Conservation (phyloP, 2,329 filamentous ascomycete species). For the Pleomassaria siparia region DNA sequence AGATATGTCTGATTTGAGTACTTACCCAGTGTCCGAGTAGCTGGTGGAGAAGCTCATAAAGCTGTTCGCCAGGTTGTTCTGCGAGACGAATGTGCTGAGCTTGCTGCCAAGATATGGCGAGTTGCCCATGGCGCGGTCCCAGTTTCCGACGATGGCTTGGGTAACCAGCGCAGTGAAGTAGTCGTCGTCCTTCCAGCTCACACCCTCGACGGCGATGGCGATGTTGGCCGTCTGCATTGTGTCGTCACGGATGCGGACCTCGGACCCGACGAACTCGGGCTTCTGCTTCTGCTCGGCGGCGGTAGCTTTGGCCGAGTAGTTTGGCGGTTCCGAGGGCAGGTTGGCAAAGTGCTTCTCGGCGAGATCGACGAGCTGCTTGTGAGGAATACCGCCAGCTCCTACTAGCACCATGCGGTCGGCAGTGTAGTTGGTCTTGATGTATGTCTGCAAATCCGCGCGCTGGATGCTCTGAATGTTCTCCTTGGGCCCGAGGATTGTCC, state of each 20-base stretch:
- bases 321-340: slow-evolving; percentile 74
- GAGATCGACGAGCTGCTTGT: slow-evolving; percentile 90
- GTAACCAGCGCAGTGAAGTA: slow-evolving; percentile 98
- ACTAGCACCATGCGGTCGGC: slow-evolving; percentile 99
- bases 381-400: slow-evolving; percentile 89
- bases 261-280: slow-evolving; percentile 95
- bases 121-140: slow-evolving; percentile 98
- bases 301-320: slow-evolving; percentile 70
- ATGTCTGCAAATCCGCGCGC: slow-evolving; percentile 85
- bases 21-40: slow-evolving; percentile 98
- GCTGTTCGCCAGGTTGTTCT: slow-evolving; percentile 96
- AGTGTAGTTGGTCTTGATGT: slow-evolving; percentile 99
- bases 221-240: slow-evolving; percentile 96
- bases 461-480: slow-evolving; percentile 98
- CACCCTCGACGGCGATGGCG: slow-evolving; percentile 97
- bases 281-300: slow-evolving; percentile 77
- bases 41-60: slow-evolving; percentile 99
- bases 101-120: slow-evolving; percentile 97
- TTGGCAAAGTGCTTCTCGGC: slow-evolving; percentile 92
- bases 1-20: slow-evolving; percentile 11
- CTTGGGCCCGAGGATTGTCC: slow-evolving; percentile 95
- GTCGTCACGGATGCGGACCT: slow-evolving; percentile 94
- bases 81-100: slow-evolving; percentile 91
- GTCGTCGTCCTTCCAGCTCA: slow-evolving; percentile 98
- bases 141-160: slow-evolving; percentile 99